Conservation (phyloP, 78 protist genomes). For the Dictyostelium discoideum region dicty_2.7 NC_007090.3:4168001-4168500, state of each 20-base stretch:
- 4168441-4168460: constrained; percentile 1
- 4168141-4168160: too few species aligned
- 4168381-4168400: constrained; percentile 43
- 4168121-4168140: too few species aligned
- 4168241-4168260: too few species aligned
- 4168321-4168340: neutral
- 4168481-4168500: neutral
- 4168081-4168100: too few species aligned
- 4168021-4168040: too few species aligned
- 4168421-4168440: neutral
- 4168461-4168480: neutral
- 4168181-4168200: too few species aligned
- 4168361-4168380: constrained; percentile 52
- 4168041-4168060: too few species aligned
- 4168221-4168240: neutral
- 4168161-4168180: too few species aligned
- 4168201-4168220: too few species aligned
- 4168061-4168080: too few species aligned
- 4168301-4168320: neutral
- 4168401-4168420: neutral
- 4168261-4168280: neutral
- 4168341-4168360: constrained; percentile 37
- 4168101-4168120: too few species aligned
- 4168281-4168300: neutral
- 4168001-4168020: too few species aligned